Evolutionary conservation across 192 early-diverging fungal species (phyloP), one percentile per base, ranked within the genome.

Genomic region (Entomortierella lignicola): DNA sequence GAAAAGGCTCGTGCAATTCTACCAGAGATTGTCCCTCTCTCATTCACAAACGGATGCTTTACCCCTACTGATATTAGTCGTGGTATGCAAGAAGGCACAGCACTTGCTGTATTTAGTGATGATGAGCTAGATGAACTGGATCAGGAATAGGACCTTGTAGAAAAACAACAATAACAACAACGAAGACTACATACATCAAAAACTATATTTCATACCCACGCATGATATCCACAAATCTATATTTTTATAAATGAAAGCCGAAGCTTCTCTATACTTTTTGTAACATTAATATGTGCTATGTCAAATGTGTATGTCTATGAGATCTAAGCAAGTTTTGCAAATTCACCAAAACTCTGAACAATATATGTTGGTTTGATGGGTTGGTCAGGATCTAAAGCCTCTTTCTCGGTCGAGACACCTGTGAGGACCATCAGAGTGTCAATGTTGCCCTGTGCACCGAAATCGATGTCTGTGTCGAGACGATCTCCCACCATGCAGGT

Each of bases 401-500:
- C 81, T 8, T 77, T 31, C 50, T 86, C 85, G 8, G 56, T 58
- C 4, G 71, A 60, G 27, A 86, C 77, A 85, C 96, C 96, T 10
- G 97, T 97, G 81, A 99, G 85, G 27, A 98, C 97, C 58, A 94
- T 88, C 62, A 99, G 82, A 0, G 98, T 99, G 53, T 85, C 88
- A 32, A 96, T 75, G n/a, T 92, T 91, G 65, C 96, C 96, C 21
- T 88, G 72, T 55, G 91, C 89, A 37, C 98, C 98, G 84, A 99
- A 99, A 32, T 88, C 88, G 69, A 99, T 96, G 81, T 99, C 98
- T 4, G 98, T 99, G 80, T 97, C 93, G 42, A 99, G 83, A 29
- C 96, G 86, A 75, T 99, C 98, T 27, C 98, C 98, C 47, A 99
- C 91, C 98, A 99, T 99, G 82, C 93, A 96, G 7, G 96, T 96